Conservation (phyloP, 2,329 filamentous ascomycete species). For the Ascochyta clinopodiicola region DNA sequence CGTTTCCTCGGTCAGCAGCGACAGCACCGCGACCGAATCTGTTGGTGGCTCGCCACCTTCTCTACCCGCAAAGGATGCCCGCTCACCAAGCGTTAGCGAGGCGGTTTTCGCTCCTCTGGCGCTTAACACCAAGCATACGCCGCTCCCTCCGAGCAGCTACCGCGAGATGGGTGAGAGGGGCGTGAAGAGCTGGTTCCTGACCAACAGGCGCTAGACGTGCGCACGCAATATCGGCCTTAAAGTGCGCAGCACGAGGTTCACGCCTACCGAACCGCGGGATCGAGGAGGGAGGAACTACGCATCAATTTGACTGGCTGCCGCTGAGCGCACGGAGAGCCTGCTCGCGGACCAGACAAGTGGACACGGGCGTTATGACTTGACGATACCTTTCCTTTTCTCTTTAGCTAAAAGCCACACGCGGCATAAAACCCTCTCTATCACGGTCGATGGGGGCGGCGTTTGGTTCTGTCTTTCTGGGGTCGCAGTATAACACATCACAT, state of each 20-base stretch:
- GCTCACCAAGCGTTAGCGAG: slow-evolving; percentile 36
- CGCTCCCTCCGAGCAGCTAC: slow-evolving; percentile 30
- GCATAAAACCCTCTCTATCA: slow-evolving; percentile 16
- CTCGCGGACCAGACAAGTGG: slow-evolving; percentile 14
- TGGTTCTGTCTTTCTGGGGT: neutral
- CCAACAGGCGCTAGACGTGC: slow-evolving; percentile 40
- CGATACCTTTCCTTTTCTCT: slow-evolving; percentile 27
- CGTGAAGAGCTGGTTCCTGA: slow-evolving; percentile 37
- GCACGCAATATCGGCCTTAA: neutral
- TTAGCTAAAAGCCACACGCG: slow-evolving; percentile 21
- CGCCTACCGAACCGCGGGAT: neutral
- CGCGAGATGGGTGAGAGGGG: slow-evolving; percentile 30
- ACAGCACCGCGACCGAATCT: slow-evolving; percentile 23
- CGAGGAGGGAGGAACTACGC: neutral
- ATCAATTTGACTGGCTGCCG: slow-evolving; percentile 14
- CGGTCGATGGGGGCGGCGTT: slow-evolving; percentile 13
- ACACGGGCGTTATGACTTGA: slow-evolving; percentile 25
- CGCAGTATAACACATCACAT: neutral
- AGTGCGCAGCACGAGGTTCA: neutral
- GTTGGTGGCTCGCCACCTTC: slow-evolving; percentile 37
- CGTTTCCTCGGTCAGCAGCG: slow-evolving; percentile 33
- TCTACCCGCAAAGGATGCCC: slow-evolving; percentile 32
- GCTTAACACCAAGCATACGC: slow-evolving; percentile 43
- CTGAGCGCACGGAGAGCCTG: neutral
- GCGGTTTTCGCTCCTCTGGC: slow-evolving; percentile 42